Evolutionary conservation across 2,329 filamentous ascomycete species (phyloP), one percentile per base, ranked within the genome.

Genomic region (Penicillium polonicum): DNA sequence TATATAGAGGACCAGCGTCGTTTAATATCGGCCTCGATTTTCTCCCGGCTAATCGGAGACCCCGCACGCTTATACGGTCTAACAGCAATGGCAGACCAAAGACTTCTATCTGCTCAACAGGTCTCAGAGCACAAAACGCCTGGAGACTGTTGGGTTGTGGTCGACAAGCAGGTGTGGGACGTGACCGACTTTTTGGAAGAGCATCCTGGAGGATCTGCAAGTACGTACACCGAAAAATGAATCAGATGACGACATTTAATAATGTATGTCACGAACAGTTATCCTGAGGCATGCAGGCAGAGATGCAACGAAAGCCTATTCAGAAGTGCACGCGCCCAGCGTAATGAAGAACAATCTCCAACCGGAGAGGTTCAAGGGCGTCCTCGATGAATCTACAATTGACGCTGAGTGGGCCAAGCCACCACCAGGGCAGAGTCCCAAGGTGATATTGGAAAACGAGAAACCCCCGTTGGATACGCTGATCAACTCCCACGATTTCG

Each of bases 101-200:
- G 64, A 49, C 65, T 71, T 15, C 48, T 83, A 21, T 76, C 78
- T 15, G 65, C 70, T 2, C 62, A 75, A 42, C 76, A 84, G 58
- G 71, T 85, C 56, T 74, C 75, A 1, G 71, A 71, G 52, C 83
- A 86, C 66, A 82, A 78, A 54, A 76, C 70, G 13, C 65, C 75
- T 35, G 66, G 78, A 52, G 72, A 86, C 63, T 81, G 83, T 65
- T 91, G 88, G 88, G 83, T 90, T 58, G 86, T 88, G 19, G 82
- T 90, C 23, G 83, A 89, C 70, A 82, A 82, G 45, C 82, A 83
- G 65, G 85, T 90, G 29, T 89, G 86, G 76, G 85, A 90, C 70
- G 74, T 90, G 44, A 87, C 84, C 25, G 79, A 84, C 17, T 90
- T 90, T 69, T 78, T 85, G 10, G 81, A 82, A n/a, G 78, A 85